Evolutionary conservation across 768 basidiomycete species (phyloP), one percentile per base, ranked within the genome.

Genomic region (Infundibulicybe gibba): DNA sequence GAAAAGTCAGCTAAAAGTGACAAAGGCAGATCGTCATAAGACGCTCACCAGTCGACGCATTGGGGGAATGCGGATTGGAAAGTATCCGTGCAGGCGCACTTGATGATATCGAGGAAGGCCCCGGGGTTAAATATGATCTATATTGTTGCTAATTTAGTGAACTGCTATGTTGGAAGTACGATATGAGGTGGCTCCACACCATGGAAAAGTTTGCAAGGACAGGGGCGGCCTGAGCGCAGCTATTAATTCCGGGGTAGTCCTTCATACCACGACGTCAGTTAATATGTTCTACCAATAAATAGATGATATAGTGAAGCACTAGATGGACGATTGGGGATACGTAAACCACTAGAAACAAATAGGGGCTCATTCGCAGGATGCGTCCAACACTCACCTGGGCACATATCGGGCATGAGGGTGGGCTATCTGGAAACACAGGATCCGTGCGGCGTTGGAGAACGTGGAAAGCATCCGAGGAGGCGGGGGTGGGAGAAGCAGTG

Each of bases 41-140:
- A n/a, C 30, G 55, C 69, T 35, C 43, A 83, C 80, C 84, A 85
- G 56, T 85, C 82, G 33, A 80, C 80, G 49, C 83, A 87, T 67
- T 85, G 81, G 32, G 83, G 83, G 62, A 76, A 74, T 3, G 60
- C 66, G 15, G 71, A 58, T 52, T 73, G 69, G 52, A 71, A 72
- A 0, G 68, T 68, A 47, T 71, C 68, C 3, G 72, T 67, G 56
- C 85, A 87, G 4, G 81, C 71, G 61, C 84, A 85, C 62, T 77
- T 72, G 57, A 85, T 83, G 39, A 81, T 69, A 53, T 75, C 71
- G 50, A 83, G 68, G 61, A 84, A 84, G 1, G 76, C 76, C 21
- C 78, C 75, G 1, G 83, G 83, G 51, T 84, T 82, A 54, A 79
- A 78, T 39, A 85, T 73, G 52, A 85, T 69, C 83, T 85, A 35